Base-by-base conservation (phyloP, 2,329 filamentous ascomycete species). In the Endocalyx cinctus region DNA sequence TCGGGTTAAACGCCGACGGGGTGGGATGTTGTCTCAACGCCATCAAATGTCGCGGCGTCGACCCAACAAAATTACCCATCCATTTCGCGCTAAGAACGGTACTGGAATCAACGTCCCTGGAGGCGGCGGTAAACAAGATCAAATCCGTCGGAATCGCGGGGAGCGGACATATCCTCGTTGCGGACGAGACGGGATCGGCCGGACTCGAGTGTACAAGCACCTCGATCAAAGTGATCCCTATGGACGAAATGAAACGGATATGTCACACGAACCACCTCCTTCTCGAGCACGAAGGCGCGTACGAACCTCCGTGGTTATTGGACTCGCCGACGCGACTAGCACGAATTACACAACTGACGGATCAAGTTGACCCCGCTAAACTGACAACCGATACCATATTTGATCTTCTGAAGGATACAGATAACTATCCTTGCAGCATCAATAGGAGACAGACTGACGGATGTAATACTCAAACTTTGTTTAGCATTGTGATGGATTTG, bases 1-100 rank as follows among this genome's bases (percentile, higher is more conserved):
- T 83, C 15, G 79, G 79, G 0, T 62, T 82, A 43, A 84, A 84
- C 47, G 60, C 58, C 12, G 48, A 53, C 0, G 75, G 77, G 1
- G 74, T 83, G 0, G 78, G 76, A 0, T 69, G 71, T 1, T 72
- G 70, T 27, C 59, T 82, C 7, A 83, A 83, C 39, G 79, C 78
- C 1, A 77, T 83, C 39, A 65, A 67, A 25, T 74, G 73, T 4
- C 63, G 66, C 3, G 75, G 76, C 1, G 67, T 79, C 29, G 64
- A 77, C 45, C 45, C 55, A 3, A 53, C 55, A 1, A 67, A 65
- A 6, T 45, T 82, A 3, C 78, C 79, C 0, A 70, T 78, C n/a
- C 79, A 83, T 47, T 58, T 83, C 6, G 76, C 73, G 0, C 61
- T 82, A 5, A 63, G 79, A 1, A 54, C 66, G 13, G 69, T 66